Base-by-base conservation (phyloP, 1,284 basidiomycete species). In the Boletus semigastroideus region DNA sequence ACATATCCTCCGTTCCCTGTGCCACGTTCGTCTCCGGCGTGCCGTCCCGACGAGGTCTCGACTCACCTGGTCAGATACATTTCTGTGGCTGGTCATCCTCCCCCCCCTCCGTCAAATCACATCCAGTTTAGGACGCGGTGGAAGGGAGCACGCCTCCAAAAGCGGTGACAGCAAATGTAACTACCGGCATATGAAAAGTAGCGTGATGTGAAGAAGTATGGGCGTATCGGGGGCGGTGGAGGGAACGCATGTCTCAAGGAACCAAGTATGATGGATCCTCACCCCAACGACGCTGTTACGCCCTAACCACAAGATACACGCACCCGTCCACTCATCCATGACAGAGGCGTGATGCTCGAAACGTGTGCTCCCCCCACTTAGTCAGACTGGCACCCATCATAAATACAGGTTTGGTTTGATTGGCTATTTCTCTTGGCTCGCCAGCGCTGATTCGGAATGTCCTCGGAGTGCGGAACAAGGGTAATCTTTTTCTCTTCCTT, bases 381-480 rank as follows among this genome's bases (percentile, higher is more conserved):
- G 36, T 57, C 51, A 43, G 45, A 54, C 49, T 39, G 9, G n/a
- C 13, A 39, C 41, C 34, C 36, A 38, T 22, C 42, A 31, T 49
- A 38, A 25, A 14, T 22, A 38, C 41, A 33, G 4, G 43, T 48
- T 52, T 46, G 40, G 34, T 38, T 49, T 48, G 39, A 48, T 62
- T 48, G 33, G 17, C 39, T 45, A 27, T 27, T 48, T 30, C 25
- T 46, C 17, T 48, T 8, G 6, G 16, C 31, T 36, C 14, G 34
- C 48, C 40, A 41, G 31, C 22, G 48, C 22, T 31, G 48, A 48
- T 37, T 31, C 17, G 17, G 25, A 33, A 57, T 48, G 49, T 65
- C 61, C 62, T 60, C 61, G 62, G 59, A 59, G 42, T 44, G 37
- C 28, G 22, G 50, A 40, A 46, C 33, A 46, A 52, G 46, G 36